phyloP scores from a whole-genome alignment of 768 basidiomycete genomes.

The Lactarius tabidus region DNA sequence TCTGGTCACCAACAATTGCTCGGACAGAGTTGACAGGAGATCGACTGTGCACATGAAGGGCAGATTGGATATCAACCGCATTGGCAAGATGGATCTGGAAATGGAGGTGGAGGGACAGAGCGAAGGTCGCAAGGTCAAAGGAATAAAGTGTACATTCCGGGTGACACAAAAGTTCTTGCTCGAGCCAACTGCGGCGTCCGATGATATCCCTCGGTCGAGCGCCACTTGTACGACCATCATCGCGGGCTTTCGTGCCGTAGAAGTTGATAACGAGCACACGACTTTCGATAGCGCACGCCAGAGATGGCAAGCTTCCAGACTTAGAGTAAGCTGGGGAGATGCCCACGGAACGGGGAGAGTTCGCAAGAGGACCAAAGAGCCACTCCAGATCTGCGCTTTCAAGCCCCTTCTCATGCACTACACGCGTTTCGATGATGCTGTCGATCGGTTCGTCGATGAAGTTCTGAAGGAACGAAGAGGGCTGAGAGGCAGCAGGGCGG shows the following conservation, averaged over 20 bases:
- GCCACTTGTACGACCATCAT: not conserved
- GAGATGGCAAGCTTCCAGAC: constrained; percentile 39
- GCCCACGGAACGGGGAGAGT: constrained; percentile 38
- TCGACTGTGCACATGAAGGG: constrained; percentile 37
- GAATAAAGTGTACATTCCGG: constrained; percentile 43
- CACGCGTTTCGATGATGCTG: constrained; percentile 23
- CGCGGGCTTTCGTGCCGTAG: constrained; percentile 1
- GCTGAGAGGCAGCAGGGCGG: not conserved
- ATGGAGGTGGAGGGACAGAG: constrained; percentile 45
- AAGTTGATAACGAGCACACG: constrained; percentile 29
- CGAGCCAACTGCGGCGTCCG: constrained; percentile 32
- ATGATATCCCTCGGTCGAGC: constrained; percentile 14
- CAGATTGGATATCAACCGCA: constrained; percentile 56
- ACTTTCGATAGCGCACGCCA: constrained; percentile 43
- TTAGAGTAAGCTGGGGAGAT: constrained; percentile 48
- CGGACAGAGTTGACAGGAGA: constrained; percentile 42
- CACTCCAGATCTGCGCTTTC: constrained; percentile 24
- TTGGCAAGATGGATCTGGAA: constrained; percentile 41
- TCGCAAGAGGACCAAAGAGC: constrained; percentile 18
- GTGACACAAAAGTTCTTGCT: constrained; percentile 45
- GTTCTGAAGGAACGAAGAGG: constrained; percentile 24
- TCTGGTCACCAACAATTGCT: constrained; percentile 27
- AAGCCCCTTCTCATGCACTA: constrained; percentile 27
- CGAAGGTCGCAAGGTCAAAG: constrained; percentile 51
- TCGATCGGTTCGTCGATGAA: constrained; percentile 29